Evolutionary conservation across 1,284 basidiomycete genomes (phyloP).

Genomic region (Sphaerobolus stellatus): DNA sequence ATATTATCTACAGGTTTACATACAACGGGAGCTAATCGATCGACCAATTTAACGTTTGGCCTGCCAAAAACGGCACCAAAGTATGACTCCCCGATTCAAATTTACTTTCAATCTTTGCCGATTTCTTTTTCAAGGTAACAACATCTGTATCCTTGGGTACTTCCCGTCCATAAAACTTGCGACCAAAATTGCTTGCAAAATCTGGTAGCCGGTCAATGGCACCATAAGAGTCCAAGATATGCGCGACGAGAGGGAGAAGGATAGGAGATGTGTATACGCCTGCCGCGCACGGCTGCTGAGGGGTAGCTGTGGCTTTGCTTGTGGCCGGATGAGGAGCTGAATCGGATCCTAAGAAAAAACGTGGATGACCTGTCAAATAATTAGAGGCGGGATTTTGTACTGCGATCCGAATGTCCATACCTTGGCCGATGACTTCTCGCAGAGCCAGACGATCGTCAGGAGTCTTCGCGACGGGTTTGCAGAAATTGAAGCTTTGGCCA

Average conservation of each 20-base stretch:
- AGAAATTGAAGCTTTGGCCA: conserved; percentile 94
- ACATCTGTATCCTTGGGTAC: conserved; percentile 15
- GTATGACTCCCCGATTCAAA: conserved; percentile 50
- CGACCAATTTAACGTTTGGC: conserved; percentile 81
- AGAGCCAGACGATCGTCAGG: conserved; percentile 90
- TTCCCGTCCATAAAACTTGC: conserved; percentile 72
- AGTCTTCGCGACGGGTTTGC: conserved; percentile 98
- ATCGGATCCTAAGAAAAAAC: conserved; percentile 98
- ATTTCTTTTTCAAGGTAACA: background rate
- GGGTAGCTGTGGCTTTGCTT: conserved; percentile 77
- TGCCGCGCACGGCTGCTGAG: conserved; percentile 81
- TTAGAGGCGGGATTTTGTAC: background rate
- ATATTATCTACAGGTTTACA: no score
- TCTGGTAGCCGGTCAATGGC: conserved; percentile 78
- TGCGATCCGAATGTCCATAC: conserved; percentile 43
- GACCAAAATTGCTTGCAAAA: conserved; percentile 77
- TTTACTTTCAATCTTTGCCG: conserved; percentile 35
- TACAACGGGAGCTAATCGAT: no score
- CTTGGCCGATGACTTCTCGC: conserved; percentile 77
- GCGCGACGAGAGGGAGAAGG: conserved; percentile 83
- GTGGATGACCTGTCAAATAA: conserved; percentile 70
- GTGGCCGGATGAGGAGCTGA: conserved; percentile 89
- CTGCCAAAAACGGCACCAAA: conserved; percentile 92
- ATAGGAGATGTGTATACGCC: conserved; percentile 92
- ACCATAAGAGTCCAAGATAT: conserved; percentile 82